phyloP scores from a whole-genome alignment of 23 red algal species.

The Pyropia yezoensis region DNA sequence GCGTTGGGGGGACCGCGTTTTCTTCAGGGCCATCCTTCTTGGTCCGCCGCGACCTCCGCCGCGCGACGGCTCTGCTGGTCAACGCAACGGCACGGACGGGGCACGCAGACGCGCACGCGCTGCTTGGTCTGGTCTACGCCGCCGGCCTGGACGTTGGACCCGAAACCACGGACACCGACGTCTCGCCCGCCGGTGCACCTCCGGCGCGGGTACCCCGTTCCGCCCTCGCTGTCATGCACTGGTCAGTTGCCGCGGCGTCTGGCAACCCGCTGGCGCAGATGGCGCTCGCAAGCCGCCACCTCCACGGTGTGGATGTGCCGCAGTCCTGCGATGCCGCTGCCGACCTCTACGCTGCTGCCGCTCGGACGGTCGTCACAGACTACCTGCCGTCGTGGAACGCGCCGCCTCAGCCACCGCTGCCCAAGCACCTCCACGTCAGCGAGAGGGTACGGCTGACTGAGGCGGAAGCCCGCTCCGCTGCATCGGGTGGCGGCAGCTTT shows the following conservation, averaged over 20 bases:
- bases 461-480: not conserved
- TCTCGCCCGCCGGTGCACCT: too few species aligned
- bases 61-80: too few species aligned
- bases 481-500: not conserved
- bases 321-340: slow-evolving; percentile 28
- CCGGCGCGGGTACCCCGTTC: too few species aligned
- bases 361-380: slow-evolving; percentile 32
- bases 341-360: slow-evolving; percentile 19
- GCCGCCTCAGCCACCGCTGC: slow-evolving; percentile 28
- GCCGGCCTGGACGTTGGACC: slow-evolving; percentile 14
- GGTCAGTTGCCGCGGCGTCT: slow-evolving; percentile 43
- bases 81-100: slow-evolving; percentile 5
- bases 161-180: slow-evolving; percentile 8
- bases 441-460: slow-evolving; percentile 18
- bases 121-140: slow-evolving; percentile 59
- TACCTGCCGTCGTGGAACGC: slow-evolving; percentile 29
- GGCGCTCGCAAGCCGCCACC: slow-evolving; percentile 38
- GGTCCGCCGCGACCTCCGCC: too few species aligned
- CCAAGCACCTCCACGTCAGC: slow-evolving; percentile 2
- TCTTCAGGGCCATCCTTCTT: too few species aligned
- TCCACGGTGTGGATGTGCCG: slow-evolving; percentile 9
- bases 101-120: slow-evolving; percentile 57
- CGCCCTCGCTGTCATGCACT: slow-evolving; percentile 27
- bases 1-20: too few species aligned
- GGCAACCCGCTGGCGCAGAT: slow-evolving; percentile 43